Percentiles rank a stretch among this genome's conserved stretches.
phyloP scores from a whole-genome alignment of 169 alveolate genomes.

The Perkinsus chesapeaki region DNA sequence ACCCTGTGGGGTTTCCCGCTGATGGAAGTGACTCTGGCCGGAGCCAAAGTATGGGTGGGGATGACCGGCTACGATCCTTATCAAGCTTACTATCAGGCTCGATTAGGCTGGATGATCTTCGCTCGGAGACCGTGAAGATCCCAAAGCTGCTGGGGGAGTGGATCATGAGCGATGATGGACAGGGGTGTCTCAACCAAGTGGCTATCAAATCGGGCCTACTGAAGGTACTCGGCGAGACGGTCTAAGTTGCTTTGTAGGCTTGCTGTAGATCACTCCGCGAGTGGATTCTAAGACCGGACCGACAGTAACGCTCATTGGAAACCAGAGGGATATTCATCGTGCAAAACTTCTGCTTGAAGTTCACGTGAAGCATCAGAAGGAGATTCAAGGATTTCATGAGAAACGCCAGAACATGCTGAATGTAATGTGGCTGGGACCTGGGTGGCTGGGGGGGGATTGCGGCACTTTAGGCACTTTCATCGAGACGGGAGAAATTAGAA shows the following conservation, averaged over 20 bases:
- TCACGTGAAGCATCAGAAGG: not conserved
- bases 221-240: not conserved
- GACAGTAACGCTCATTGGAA: not conserved
- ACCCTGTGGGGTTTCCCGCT: not conserved
- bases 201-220: not conserved
- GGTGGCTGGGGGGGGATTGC: not conserved
- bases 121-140: not conserved
- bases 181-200: not conserved
- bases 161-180: not conserved
- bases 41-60: not conserved
- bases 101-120: not conserved
- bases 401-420: not conserved
- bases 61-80: not conserved
- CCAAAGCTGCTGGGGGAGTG: not conserved
- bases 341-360: not conserved
- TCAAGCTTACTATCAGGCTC: not conserved
- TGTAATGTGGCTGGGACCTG: not conserved
- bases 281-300: not conserved
- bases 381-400: constrained; percentile 2
- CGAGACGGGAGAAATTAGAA: not conserved
- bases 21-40: not conserved
- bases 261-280: not conserved
- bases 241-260: not conserved
- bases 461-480: not conserved
- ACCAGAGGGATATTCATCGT: not conserved